Percentiles rank a stretch among this genome's conserved stretches.
These are phyloP conservation scores for Tephrocybe rancida DNA, from an alignment of 768 basidiomycete genomes.

Conservation along the genomic window DNA sequence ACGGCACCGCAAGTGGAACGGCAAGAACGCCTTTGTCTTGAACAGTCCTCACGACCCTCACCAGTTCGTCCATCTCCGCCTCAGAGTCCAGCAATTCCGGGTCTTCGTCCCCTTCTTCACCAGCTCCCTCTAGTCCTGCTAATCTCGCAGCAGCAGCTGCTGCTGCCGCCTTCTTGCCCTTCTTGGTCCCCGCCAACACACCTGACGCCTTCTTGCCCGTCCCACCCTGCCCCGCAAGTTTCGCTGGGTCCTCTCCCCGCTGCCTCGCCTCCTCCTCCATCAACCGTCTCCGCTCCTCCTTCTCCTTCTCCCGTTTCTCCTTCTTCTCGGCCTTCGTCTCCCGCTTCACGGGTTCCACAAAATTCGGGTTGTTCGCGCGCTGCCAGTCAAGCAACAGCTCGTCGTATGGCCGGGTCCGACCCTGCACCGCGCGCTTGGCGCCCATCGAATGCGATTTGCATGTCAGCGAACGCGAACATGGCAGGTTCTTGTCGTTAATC, in stretches of 20 bases:
- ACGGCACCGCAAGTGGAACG: conserved; percentile 71
- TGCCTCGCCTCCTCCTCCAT: conserved; percentile 72
- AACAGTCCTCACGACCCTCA: conserved; percentile 60
- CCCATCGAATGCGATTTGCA: conserved; percentile 99
- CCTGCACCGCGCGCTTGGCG: conserved; percentile 89
- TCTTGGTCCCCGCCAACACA: conserved; percentile 51
- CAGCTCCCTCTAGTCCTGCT: conserved; percentile 48
- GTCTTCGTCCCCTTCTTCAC: conserved; percentile 68
- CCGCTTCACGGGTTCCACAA: conserved; percentile 83
- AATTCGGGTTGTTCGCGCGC: conserved; percentile 84
- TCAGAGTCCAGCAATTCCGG: conserved; percentile 84
- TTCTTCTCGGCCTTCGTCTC: conserved; percentile 89
- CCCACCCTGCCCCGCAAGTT: conserved; percentile 4
- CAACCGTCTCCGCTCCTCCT: conserved; percentile 78
- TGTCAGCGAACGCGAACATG: conserved; percentile 93
- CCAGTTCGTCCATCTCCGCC: conserved; percentile 77
- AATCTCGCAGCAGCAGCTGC: conserved; percentile 52
- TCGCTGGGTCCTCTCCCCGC: conserved; percentile 51
- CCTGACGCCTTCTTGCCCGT: conserved; percentile 13
- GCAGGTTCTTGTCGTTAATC: conserved; percentile 92
- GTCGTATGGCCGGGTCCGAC: conserved; percentile 84
- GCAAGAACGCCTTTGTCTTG: conserved; percentile 60
- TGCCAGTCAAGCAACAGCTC: conserved; percentile 92
- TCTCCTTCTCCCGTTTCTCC: conserved; percentile 80
- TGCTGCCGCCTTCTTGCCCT: conserved; percentile 62